Base-by-base conservation (phyloP, 176 grass and related monocot genomes). In the Musa beccarii region DNA sequence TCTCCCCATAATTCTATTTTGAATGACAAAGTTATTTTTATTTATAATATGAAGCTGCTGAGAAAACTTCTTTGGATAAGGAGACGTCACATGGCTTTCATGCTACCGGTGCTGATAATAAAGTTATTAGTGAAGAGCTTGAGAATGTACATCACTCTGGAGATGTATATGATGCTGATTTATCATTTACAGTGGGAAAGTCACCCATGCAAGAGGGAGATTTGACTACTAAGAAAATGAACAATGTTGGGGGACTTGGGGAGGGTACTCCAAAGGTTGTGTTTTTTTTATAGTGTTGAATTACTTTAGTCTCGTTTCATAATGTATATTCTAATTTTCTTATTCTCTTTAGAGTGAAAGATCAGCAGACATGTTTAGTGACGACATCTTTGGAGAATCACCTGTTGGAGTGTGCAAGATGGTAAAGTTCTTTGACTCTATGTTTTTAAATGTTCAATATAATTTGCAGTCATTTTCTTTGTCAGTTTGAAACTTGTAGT, bases 361-460 rank as follows among this genome's bases (percentile, higher is more conserved):
- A 88, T 95, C 91, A 63, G 70, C 83, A 0, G 96, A 99, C 83
- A 89, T 95, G 89, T 99, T 99, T 81, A 89, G 81, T 69, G 96
- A 99, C 66, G 95, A 95, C 82, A 99, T 95, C 75, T 99, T 95
- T 56, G 96, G 96, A 76, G 96, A 95, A 85, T 94, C 96, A 68
- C 91, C 96, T 78, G 76, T 81, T 57, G 89, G 87, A 79, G 68
- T 95, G 77, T 79, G 86, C 59, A 99, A 92, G 84, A 70, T 17
- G 82, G 96, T 99, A 92, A 72, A 56, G 34, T 59, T 82, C 72
- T 73, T 64, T 53, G 29, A 59, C 65, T 43, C 10, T 63, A 10
- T 59, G 11, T 79, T 53, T 75, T 63, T 29, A 49, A 59, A 64
- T 49, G 17, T 29, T 28, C 50, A 24, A 26, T 63, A 34, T 64